phyloP scores from a whole-genome alignment of 208 protist species.

The Leishmania tropica region DNA sequence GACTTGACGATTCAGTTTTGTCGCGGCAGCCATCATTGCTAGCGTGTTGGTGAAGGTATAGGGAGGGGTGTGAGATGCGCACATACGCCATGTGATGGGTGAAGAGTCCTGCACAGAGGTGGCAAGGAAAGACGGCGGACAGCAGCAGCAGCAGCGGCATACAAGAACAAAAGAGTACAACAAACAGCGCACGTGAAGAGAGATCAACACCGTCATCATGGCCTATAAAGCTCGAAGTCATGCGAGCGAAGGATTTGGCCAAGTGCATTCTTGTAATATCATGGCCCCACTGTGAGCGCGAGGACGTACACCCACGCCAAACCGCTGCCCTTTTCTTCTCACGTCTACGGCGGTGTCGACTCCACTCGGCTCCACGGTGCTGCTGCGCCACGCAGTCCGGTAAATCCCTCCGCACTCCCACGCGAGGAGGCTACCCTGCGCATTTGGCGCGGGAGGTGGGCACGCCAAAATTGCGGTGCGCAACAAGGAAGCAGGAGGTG shows the following conservation, averaged over 20 bases:
- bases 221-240: too few relatives aligned
- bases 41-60: not conserved
- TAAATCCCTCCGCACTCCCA: too few relatives aligned
- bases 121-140: not conserved
- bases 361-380: too few relatives aligned
- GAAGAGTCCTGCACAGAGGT: not conserved
- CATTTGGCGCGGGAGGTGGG: too few relatives aligned
- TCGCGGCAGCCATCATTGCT: not conserved
- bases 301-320: slow-evolving; percentile 11
- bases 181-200: not conserved
- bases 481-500: slow-evolving; percentile 45
- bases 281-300: not conserved
- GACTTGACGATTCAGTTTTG: not conserved
- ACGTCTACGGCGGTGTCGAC: too few relatives aligned
- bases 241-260: too few relatives aligned
- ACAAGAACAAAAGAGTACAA: not conserved
- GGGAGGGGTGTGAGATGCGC: not conserved
- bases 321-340: too few relatives aligned
- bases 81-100: not conserved
- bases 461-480: slow-evolving; percentile 52
- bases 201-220: too few relatives aligned
- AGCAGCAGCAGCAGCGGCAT: too few relatives aligned
- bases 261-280: too few relatives aligned
- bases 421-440: too few relatives aligned
- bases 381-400: too few relatives aligned